A percentile compares a stretch with the other conserved stretches of the same genome.
Evolutionary conservation across 1,284 basidiomycete species (phyloP).

Genomic region (Fomitopsis palustris): DNA sequence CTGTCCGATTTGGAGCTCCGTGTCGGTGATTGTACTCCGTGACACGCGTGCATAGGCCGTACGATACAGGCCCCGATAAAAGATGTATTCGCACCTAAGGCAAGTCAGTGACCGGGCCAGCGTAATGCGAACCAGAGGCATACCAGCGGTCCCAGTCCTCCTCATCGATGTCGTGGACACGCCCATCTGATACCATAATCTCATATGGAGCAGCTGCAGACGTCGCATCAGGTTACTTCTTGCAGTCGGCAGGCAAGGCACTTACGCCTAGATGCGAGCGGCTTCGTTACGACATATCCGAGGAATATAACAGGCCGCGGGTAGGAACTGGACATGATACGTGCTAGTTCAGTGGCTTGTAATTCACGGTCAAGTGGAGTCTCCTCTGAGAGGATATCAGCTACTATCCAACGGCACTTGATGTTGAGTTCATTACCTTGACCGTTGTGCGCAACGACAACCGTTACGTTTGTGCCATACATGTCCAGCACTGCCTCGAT

Average conservation of each 20-base stretch:
- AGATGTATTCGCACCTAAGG: conserved; percentile 83
- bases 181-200: conserved; percentile 73
- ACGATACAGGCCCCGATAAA: conserved; percentile 80
- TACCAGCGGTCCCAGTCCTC: conserved; percentile 73
- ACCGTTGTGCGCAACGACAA: conserved; percentile 89
- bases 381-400: conserved; percentile 54
- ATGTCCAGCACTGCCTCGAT: conserved; percentile 88
- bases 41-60: conserved; percentile 75
- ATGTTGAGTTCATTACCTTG: conserved; percentile 53
- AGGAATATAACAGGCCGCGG: conserved; percentile 84
- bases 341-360: conserved; percentile 80
- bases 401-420: neutral
- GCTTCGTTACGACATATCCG: conserved; percentile 83
- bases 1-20: conserved; percentile 77
- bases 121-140: conserved; percentile 13
- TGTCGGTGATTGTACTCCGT: conserved; percentile 70
- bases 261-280: conserved; percentile 68
- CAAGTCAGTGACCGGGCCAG: neutral
- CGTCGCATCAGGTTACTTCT: neutral
- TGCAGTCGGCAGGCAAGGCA: conserved; percentile 8
- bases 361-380: conserved; percentile 86
- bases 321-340: conserved; percentile 72
- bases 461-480: conserved; percentile 77
- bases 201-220: conserved; percentile 77
- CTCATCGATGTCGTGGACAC: conserved; percentile 72